Conservation (phyloP, 2,329 filamentous ascomycete species). For the Monosporascus sp. region DNA sequence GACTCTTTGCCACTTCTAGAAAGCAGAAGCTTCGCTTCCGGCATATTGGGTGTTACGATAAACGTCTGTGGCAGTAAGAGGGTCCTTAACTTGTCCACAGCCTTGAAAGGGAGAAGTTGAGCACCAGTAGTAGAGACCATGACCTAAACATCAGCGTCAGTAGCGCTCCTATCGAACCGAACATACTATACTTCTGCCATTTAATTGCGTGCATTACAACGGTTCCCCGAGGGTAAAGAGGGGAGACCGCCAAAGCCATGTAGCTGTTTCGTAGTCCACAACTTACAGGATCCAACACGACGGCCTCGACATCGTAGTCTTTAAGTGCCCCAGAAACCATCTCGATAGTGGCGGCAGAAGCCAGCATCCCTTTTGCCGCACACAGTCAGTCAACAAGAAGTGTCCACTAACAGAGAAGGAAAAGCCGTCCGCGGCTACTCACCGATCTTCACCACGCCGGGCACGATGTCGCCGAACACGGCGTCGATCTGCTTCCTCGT, state of each 20-base stretch:
- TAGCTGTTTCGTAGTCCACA: not conserved
- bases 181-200: not conserved
- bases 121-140: slow-evolving; percentile 86
- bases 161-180: not conserved
- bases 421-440: slow-evolving; percentile 17
- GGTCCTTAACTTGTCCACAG: slow-evolving; percentile 55
- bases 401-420: not conserved
- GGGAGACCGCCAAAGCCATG: not conserved
- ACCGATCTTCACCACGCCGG: slow-evolving; percentile 92
- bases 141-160: slow-evolving; percentile 51
- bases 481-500: slow-evolving; percentile 81
- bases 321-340: slow-evolving; percentile 61
- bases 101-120: slow-evolving; percentile 58
- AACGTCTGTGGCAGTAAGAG: slow-evolving; percentile 61
- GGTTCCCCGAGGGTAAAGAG: too few relatives aligned
- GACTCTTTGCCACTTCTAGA: slow-evolving; percentile 40
- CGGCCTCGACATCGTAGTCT: slow-evolving; percentile 48
- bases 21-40: slow-evolving; percentile 65
- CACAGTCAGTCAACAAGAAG: not conserved
- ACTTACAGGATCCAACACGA: slow-evolving; percentile 72
- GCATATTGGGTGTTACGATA: slow-evolving; percentile 71
- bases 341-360: slow-evolving; percentile 63
- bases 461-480: slow-evolving; percentile 75
- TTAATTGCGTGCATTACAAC: not conserved
- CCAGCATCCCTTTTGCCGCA: slow-evolving; percentile 65